Conservation (phyloP, 2,329 filamentous ascomycete genomes). For the Blumeria graminis region DNA sequence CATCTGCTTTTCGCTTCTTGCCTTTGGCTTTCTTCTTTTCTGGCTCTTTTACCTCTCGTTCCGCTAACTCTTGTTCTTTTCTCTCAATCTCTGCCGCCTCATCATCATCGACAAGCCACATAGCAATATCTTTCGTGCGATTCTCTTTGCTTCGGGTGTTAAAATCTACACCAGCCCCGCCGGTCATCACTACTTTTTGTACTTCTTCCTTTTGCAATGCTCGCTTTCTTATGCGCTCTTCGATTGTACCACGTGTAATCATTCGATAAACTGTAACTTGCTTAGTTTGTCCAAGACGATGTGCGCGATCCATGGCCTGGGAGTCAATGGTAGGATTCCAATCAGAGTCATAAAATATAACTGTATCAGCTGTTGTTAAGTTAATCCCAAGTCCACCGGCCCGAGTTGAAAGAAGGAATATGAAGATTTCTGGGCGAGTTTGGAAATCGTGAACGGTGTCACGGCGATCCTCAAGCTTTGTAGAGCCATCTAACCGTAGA, state of each 20-base stretch:
- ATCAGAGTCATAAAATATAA: constrained; percentile 98
- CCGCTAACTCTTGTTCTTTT: constrained; percentile 65
- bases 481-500: constrained; percentile 85
- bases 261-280: constrained; percentile 96
- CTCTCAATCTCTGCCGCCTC: constrained; percentile 84
- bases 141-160: constrained; percentile 80
- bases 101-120: constrained; percentile 96
- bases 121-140: constrained; percentile 88
- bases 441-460: constrained; percentile 97
- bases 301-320: constrained; percentile 95
- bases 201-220: constrained; percentile 97
- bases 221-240: constrained; percentile 91
- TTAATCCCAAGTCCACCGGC: constrained; percentile 97
- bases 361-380: constrained; percentile 81
- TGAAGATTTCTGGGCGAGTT: constrained; percentile 78
- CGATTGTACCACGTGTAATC: constrained; percentile 89
- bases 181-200: constrained; percentile 86
- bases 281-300: constrained; percentile 84
- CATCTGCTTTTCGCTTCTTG: constrained; percentile 32
- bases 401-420: constrained; percentile 87
- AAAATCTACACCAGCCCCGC: constrained; percentile 80
- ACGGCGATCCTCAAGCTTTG: constrained; percentile 86
- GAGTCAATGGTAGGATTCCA: constrained; percentile 99
- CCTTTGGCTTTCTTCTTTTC: constrained; percentile 35
- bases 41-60: constrained; percentile 31